Evolutionary conservation across 2,329 filamentous ascomycete genomes (phyloP).

Genomic region (Hirsutella rhossiliensis): DNA sequence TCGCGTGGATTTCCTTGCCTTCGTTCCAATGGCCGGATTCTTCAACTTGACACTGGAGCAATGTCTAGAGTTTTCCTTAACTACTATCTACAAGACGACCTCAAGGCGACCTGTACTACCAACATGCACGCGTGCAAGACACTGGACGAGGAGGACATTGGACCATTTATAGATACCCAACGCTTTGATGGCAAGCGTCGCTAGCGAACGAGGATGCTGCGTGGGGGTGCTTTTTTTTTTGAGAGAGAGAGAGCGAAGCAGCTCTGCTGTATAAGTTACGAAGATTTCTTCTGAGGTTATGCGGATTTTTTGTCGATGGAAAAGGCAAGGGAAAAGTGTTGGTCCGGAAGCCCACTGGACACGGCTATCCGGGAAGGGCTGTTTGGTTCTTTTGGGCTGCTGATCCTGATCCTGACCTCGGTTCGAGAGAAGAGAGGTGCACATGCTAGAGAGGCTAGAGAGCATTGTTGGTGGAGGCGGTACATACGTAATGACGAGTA

Average conservation of each 20-base stretch:
- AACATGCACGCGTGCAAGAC: constrained; percentile 3
- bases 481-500: no score
- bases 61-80: constrained; percentile 3
- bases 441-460: no score
- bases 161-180: constrained; percentile 21
- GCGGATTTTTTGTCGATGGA: no score
- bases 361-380: no score
- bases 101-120: constrained; percentile 9
- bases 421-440: no score
- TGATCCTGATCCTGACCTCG: no score
- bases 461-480: no score
- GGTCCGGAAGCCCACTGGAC: no score
- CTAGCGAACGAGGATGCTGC: constrained; percentile 3
- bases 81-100: constrained; percentile 4
- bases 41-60: constrained; percentile 2
- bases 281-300: no score
- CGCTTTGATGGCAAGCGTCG: constrained; percentile 7
- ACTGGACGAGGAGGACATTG: constrained; percentile 5
- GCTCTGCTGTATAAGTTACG: not conserved
- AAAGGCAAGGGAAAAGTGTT: no score
- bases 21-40: no score
- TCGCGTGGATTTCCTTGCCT: not conserved
- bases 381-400: no score
- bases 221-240: not conserved
- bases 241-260: constrained; percentile 2